Conservation (phyloP, 768 basidiomycete genomes). For the Suillus sp. region DNA sequence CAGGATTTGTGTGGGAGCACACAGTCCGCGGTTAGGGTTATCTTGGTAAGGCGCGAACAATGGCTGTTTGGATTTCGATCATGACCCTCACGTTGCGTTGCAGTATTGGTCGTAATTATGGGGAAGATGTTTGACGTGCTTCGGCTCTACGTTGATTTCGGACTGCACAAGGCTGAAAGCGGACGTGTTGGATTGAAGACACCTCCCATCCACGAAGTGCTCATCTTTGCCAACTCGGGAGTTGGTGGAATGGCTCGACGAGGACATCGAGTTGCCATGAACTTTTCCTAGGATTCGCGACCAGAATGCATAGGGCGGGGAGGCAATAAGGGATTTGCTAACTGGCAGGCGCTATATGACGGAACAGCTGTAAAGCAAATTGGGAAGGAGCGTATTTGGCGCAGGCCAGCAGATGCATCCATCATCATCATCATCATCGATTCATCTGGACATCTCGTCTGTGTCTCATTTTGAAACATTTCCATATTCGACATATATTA, state of each 20-base stretch:
- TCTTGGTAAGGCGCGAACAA: conserved; percentile 56
- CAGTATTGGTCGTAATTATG: not conserved
- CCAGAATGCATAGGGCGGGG: conserved; percentile 7
- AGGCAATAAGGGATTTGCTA: not conserved
- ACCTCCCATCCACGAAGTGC: conserved; percentile 63
- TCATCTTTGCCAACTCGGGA: conserved; percentile 53
- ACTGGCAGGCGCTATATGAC: not conserved
- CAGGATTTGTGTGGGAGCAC: not conserved
- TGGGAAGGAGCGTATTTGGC: conserved; percentile 27
- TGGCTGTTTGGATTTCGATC: conserved; percentile 47
- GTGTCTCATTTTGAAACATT: conserved; percentile 8
- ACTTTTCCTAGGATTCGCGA: conserved; percentile 22
- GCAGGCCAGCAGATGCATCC: conserved; percentile 29
- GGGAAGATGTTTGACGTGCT: not conserved
- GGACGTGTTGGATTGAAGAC: conserved; percentile 62
- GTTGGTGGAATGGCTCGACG: conserved; percentile 27
- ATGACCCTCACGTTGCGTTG: not conserved
- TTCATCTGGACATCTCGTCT: conserved; percentile 30
- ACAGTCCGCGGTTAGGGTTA: conserved; percentile 36
- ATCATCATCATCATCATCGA: conserved; percentile 32
- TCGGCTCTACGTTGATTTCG: conserved; percentile 61
- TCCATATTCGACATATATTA: not conserved
- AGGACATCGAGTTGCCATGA: conserved; percentile 30
- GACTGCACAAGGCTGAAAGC: conserved; percentile 37
- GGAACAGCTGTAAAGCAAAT: conserved; percentile 18